phyloP scores from a whole-genome alignment of 2,329 filamentous ascomycete species.

The Ophiostoma novo-ulmi region DNA sequence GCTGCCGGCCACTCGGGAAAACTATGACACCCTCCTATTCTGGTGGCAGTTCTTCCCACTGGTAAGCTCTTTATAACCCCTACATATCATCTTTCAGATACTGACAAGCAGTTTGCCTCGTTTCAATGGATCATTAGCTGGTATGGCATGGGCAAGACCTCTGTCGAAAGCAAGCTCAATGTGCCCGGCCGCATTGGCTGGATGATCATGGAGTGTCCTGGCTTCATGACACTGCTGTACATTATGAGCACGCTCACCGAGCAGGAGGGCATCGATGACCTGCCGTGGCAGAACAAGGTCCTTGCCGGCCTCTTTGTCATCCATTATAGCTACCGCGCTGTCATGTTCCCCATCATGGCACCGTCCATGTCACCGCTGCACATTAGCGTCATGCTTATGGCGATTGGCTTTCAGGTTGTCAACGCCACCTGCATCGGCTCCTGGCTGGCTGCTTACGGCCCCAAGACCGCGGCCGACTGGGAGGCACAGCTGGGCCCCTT shows the following conservation, averaged over 20 bases:
- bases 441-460: constrained; percentile 82
- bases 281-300: constrained; percentile 74
- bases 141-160: constrained; percentile 93
- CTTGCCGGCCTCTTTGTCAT: constrained; percentile 68
- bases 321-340: constrained; percentile 86
- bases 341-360: constrained; percentile 75
- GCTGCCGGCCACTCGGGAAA: constrained; percentile 54
- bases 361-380: constrained; percentile 93
- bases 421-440: constrained; percentile 75
- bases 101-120: constrained; percentile 56
- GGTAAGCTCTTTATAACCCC: constrained; percentile 37
- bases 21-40: constrained; percentile 50
- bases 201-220: constrained; percentile 81
- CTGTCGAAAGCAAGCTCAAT: constrained; percentile 67
- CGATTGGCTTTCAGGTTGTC: constrained; percentile 67
- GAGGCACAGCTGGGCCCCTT: constrained; percentile 28
- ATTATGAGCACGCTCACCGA: constrained; percentile 64
- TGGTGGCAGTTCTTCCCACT: constrained; percentile 53
- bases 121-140: constrained; percentile 71
- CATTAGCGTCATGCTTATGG: constrained; percentile 58
- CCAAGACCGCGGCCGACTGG: constrained; percentile 53
- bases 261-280: constrained; percentile 50
- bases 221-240: constrained; percentile 73
- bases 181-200: constrained; percentile 84
- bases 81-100: not conserved